These are phyloP conservation scores for Boletus rubroflammeus DNA, from an alignment of 768 basidiomycete genomes.

Conservation along the genomic window DNA sequence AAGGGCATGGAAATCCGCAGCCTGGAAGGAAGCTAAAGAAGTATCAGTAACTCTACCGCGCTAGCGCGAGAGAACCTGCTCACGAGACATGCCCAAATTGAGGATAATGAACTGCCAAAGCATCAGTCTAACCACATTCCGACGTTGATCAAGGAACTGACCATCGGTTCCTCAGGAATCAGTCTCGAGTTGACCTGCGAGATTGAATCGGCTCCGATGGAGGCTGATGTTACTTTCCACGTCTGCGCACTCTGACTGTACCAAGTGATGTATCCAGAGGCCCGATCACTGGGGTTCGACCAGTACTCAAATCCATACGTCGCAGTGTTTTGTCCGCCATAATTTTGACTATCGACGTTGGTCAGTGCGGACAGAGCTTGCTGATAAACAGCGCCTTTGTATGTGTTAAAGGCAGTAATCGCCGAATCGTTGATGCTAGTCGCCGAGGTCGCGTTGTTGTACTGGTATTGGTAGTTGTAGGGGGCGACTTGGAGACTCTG, in stretches of 20 bases:
- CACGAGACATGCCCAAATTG: constrained; percentile 77
- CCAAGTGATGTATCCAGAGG: constrained; percentile 85
- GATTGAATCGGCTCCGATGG: constrained; percentile 63
- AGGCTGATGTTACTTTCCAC: constrained; percentile 67
- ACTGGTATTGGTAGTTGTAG: constrained; percentile 67
- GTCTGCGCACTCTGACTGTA: constrained; percentile 58
- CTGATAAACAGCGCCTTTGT: constrained; percentile 68
- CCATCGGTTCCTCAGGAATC: constrained; percentile 91
- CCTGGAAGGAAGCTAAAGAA: constrained; percentile 59
- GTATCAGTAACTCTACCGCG: constrained; percentile 1
- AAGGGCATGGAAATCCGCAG: constrained; percentile 66
- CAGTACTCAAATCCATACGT: constrained; percentile 80
- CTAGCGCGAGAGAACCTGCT: constrained; percentile 16
- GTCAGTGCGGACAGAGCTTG: constrained; percentile 71
- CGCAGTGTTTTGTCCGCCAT: constrained; percentile 51
- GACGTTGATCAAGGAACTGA: constrained; percentile 34
- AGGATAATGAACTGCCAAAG: constrained; percentile 68
- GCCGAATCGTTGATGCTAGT: constrained; percentile 50
- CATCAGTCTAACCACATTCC: constrained; percentile 2
- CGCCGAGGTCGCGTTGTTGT: constrained; percentile 49
- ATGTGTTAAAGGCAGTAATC: constrained; percentile 58
- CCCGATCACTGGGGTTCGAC: constrained; percentile 61
- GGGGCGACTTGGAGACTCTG: constrained; percentile 82
- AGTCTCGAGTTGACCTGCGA: constrained; percentile 61
- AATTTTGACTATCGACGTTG: constrained; percentile 50